These are phyloP conservation scores for Tuber magnatum DNA, from an alignment of 495 filamentous ascomycete genomes.

Conservation along the genomic window DNA sequence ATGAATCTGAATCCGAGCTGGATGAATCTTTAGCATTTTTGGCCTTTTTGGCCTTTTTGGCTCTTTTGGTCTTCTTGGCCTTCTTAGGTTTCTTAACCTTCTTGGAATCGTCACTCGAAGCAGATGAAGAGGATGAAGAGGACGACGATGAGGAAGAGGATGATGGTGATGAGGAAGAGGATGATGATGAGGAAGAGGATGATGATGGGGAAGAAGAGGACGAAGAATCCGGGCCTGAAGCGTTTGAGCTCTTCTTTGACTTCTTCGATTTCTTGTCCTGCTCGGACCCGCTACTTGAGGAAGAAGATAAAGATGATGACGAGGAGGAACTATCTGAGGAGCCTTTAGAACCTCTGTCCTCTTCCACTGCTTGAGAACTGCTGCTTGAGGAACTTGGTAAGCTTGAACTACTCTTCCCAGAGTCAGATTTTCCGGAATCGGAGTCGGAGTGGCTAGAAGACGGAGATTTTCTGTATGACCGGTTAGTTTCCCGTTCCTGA, in stretches of 20 bases:
- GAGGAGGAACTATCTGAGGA: conserved; percentile 12
- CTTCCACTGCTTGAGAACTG: not conserved
- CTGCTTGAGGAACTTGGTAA: not conserved
- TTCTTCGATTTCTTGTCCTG: conserved; percentile 8
- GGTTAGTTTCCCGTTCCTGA: conserved; percentile 6
- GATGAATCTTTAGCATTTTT: conserved; percentile 12
- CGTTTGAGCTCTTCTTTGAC: not conserved
- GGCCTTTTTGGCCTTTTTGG: conserved; percentile 43
- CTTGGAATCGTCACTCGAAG: conserved; percentile 47
- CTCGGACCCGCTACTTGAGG: conserved; percentile 9
- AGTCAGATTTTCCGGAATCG: conserved; percentile 7
- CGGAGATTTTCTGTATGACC: conserved; percentile 8
- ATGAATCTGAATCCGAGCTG: conserved; percentile 46
- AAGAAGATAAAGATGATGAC: conserved; percentile 5
- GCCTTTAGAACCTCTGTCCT: not conserved
- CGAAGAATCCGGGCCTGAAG: no score
- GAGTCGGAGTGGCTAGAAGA: conserved; percentile 17
- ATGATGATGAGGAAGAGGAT: conserved; percentile 8
- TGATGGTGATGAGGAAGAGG: not conserved
- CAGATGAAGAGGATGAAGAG: conserved; percentile 6
- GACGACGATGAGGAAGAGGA: conserved; percentile 6
- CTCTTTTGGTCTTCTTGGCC: conserved; percentile 32
- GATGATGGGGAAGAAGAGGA: no score
- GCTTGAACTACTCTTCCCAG: conserved; percentile 16
- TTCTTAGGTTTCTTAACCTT: conserved; percentile 50